Evolutionary conservation across 371 early-diverging fungal species (phyloP), one percentile per base, ranked within the genome.

Genomic region (Amoeboaphelidium protococcarum): DNA sequence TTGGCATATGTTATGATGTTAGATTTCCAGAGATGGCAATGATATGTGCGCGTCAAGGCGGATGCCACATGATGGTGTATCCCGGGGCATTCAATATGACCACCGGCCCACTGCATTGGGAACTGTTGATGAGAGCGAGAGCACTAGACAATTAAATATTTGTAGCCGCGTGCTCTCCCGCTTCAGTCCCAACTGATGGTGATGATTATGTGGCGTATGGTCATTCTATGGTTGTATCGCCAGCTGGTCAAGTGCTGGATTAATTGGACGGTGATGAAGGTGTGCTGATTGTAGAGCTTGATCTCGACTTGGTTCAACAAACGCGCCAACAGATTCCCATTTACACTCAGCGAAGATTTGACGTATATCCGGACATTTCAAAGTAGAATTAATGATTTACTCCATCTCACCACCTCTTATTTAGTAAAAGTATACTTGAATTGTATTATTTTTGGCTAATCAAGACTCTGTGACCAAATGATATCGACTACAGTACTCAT

Each of bases 1-100:
- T 89, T 12, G 95, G 81, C 16, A 91, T 95, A 25, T 95, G 95
- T 56, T 95, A 95, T 54, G 92, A 94, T 49, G 79, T 92, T 26
- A 58, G 87, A 52, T 95, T 95, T 58, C 95, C 95, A 0, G 92
- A 92, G 52, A 58, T 88, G 58, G 87, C 92, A 40, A 82, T 78
- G 74, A 69, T 89, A 54, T 88, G 88, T 46, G 85, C 90, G 3
- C 61, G 88, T 23, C 71, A 71, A 50, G 77, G 66, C 59, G 54
- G 26, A 23, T 26, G 25, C 44, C 0, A 23, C 25, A 37, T 31
- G 25, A 87, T 95, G 91, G 66, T 91, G 25, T 94, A 89, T 54
- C 95, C 92, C n/a, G 84, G 81, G 13, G 92, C 91, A 0, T 92
- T 92, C 62, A 91, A 92, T 59, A 72, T 73, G 66, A 82, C 80